Percentiles rank a stretch among this genome's conserved stretches.
phyloP scores from a whole-genome alignment of 805 yeast genomes.

The Lipomyces starkeyi region DNA sequence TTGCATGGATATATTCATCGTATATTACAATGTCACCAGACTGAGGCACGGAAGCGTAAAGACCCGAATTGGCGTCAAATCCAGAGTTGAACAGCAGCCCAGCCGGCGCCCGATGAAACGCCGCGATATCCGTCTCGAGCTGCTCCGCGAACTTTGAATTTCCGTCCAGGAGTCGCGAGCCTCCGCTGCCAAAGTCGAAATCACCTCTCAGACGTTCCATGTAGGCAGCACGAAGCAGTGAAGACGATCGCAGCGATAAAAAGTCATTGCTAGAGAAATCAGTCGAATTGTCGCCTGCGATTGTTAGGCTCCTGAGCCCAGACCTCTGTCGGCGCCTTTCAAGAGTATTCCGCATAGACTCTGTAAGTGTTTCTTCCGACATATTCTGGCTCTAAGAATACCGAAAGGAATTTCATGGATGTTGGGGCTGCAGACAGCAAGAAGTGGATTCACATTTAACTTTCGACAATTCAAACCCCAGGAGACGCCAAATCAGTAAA shows the following conservation, averaged over 20 bases:
- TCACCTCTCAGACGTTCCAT: conserved; percentile 16
- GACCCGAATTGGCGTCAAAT: conserved; percentile 39
- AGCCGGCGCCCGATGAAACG: conserved; percentile 36
- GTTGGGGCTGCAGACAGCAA: background rate
- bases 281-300: conserved; percentile 11
- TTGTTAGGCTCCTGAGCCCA: conserved; percentile 16
- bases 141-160: conserved; percentile 36
- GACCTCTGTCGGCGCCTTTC: conserved; percentile 8
- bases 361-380: conserved; percentile 3
- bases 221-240: conserved; percentile 21
- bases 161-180: conserved; percentile 41
- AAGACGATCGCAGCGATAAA: conserved; percentile 27
- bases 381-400: background rate
- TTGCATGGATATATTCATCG: conserved; percentile 42
- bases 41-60: conserved; percentile 40
- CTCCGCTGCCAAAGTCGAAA: conserved; percentile 38
- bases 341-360: conserved; percentile 2
- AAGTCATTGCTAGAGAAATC: conserved; percentile 42
- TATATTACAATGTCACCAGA: conserved; percentile 38
- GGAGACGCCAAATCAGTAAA: background rate
- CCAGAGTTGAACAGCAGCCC: conserved; percentile 42
- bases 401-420: background rate
- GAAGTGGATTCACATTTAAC: background rate
- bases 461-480: background rate
- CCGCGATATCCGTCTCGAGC: conserved; percentile 33